Percentiles rank a stretch among this genome's conserved stretches.
Conservation (phyloP, 2,329 filamentous ascomycete species). For the Penicillium paneum region DNA sequence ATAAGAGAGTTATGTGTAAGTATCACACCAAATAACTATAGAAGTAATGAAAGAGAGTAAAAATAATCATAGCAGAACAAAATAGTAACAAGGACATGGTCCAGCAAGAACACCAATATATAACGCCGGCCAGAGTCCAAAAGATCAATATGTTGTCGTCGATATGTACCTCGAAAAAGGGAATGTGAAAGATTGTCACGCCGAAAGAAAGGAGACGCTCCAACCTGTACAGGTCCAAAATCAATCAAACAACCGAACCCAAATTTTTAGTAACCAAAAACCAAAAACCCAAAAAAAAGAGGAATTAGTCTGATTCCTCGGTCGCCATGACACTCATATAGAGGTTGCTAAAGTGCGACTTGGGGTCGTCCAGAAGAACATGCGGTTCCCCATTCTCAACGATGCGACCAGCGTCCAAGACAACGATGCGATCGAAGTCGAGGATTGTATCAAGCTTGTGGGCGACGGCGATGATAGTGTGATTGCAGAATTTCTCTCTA, state of each 20-base stretch:
- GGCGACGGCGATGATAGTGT: constrained; percentile 59
- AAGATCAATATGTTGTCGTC: constrained; percentile 16
- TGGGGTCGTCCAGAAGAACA: constrained; percentile 33
- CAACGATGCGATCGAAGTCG: constrained; percentile 39
- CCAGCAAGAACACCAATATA: not conserved
- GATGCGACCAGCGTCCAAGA: constrained; percentile 37
- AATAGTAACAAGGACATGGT: constrained; percentile 1
- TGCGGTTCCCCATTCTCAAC: constrained; percentile 39
- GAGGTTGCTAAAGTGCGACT: constrained; percentile 38
- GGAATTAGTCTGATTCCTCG: constrained; percentile 21
- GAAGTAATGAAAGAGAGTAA: constrained; percentile 10
- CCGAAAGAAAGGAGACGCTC: constrained; percentile 8
- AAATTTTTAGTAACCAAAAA: not conserved
- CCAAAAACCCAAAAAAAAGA: not conserved
- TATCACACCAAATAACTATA: not conserved
- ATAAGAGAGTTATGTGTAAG: not conserved
- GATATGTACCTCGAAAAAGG: constrained; percentile 20
- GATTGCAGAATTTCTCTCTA: constrained; percentile 51
- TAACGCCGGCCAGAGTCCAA: constrained; percentile 9
- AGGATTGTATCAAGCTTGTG: constrained; percentile 52
- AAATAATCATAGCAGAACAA: constrained; percentile 4
- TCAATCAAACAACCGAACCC: not conserved
- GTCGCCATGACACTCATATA: constrained; percentile 28
- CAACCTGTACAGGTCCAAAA: constrained; percentile 18
- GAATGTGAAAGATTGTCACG: constrained; percentile 7